phyloP scores from a whole-genome alignment of 805 yeast genomes.

The Tetrapisispora nanseiensis region DNA sequence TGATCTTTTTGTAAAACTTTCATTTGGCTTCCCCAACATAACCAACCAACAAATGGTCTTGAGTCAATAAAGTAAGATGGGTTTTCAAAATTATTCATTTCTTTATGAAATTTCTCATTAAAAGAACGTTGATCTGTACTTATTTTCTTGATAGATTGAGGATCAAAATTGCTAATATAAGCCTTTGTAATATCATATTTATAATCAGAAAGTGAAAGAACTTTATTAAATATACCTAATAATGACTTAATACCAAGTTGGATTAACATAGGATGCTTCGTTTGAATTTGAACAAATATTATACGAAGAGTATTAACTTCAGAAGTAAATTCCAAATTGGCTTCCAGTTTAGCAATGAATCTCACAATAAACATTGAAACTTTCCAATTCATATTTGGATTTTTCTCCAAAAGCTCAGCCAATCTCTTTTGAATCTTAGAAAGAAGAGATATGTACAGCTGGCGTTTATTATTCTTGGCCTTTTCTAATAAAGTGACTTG shows the following conservation, averaged over 20 bases:
- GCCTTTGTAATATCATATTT: constrained; percentile 39
- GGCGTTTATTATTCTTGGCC: constrained; percentile 54
- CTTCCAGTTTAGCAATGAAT: constrained; percentile 42
- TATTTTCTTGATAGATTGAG: constrained; percentile 32
- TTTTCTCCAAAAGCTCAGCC: constrained; percentile 13
- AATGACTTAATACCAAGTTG: constrained; percentile 51
- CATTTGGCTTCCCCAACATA: constrained; percentile 59
- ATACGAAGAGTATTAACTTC: constrained; percentile 33
- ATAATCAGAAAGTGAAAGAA: constrained; percentile 34
- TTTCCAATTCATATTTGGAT: constrained; percentile 41
- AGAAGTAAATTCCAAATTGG: constrained; percentile 40
- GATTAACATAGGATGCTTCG: constrained; percentile 58
- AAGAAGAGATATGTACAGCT: constrained; percentile 33
- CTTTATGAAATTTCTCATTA: constrained; percentile 35
- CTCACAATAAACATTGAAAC: constrained; percentile 39
- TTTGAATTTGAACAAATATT: constrained; percentile 39
- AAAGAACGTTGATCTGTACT: constrained; percentile 36
- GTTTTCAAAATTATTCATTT: constrained; percentile 36
- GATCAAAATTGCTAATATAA: constrained; percentile 34
- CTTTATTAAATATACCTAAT: constrained; percentile 38
- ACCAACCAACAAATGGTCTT: constrained; percentile 50
- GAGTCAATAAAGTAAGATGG: constrained; percentile 50
- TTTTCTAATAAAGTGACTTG: constrained; percentile 47
- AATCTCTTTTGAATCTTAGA: constrained; percentile 34
- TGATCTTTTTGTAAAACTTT: constrained; percentile 27